A percentile compares a stretch with the other conserved stretches of the same genome.
Evolutionary conservation across 2,329 filamentous ascomycete genomes (phyloP).

Genomic region (Gnomoniopsis smithogilvyi): DNA sequence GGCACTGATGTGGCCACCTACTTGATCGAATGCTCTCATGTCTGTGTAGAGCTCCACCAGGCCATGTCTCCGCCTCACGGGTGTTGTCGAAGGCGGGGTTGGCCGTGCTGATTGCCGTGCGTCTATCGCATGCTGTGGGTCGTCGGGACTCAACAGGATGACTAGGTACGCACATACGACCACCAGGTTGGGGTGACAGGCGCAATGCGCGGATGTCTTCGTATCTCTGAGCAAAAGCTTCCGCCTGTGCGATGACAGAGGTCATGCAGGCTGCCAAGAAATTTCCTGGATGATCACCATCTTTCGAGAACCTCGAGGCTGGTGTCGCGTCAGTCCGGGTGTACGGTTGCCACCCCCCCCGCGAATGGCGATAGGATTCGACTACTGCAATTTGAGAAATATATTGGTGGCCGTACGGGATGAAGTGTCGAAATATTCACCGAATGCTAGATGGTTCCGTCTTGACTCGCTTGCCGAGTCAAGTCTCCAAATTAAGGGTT

Average conservation of each 20-base stretch:
- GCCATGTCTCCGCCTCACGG: background rate
- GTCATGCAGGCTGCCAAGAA: too few species aligned
- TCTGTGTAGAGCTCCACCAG: background rate
- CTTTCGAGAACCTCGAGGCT: too few species aligned
- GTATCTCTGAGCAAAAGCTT: background rate
- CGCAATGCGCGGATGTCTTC: background rate
- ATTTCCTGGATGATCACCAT: too few species aligned
- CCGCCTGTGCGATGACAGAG: background rate
- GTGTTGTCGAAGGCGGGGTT: background rate
- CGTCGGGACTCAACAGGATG: background rate
- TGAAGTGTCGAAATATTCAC: too few species aligned
- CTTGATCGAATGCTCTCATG: background rate
- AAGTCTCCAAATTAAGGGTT: slow-evolving; percentile 2
- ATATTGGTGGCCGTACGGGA: too few species aligned
- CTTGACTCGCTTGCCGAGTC: background rate
- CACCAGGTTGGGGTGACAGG: background rate
- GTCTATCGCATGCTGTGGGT: background rate
- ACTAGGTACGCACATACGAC: background rate
- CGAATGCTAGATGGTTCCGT: background rate
- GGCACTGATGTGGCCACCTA: background rate
- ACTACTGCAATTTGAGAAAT: too few species aligned
- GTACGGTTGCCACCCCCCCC: too few species aligned
- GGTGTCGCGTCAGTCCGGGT: too few species aligned
- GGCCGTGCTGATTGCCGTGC: background rate
- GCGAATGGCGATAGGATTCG: too few species aligned